These are phyloP conservation scores for Symbiotaphrina buchneri DNA, from an alignment of 495 filamentous ascomycete genomes.

Conservation along the genomic window DNA sequence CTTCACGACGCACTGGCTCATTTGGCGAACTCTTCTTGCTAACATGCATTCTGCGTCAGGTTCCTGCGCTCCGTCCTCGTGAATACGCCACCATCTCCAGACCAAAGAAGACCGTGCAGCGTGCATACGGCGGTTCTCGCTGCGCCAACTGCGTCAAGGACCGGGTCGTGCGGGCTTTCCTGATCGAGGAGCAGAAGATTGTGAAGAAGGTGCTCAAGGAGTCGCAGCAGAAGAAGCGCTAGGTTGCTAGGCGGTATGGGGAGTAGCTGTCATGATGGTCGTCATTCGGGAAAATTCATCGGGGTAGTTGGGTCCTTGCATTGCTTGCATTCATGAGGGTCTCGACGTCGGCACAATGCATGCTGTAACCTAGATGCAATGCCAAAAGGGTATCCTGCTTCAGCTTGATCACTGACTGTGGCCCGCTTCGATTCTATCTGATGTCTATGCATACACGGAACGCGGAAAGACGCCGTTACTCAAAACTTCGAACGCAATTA, in stretches of 20 bases:
- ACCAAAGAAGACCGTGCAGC: constrained; percentile 97
- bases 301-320: too few relatives aligned
- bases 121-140: constrained; percentile 92
- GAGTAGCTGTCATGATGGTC: neutral
- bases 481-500: too few relatives aligned
- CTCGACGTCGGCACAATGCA: too few relatives aligned
- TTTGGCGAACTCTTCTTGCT: neutral
- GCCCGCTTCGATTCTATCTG: too few relatives aligned
- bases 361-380: too few relatives aligned
- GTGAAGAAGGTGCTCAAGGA: constrained; percentile 99
- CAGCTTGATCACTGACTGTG: too few relatives aligned
- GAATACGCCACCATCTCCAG: constrained; percentile 90
- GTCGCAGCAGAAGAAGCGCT: constrained; percentile 64
- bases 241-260: constrained; percentile 6
- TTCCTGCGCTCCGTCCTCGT: constrained; percentile 90
- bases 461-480: too few relatives aligned
- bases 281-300: neutral
- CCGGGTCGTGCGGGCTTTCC: constrained; percentile 85
- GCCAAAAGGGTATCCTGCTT: too few relatives aligned
- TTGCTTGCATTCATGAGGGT: too few relatives aligned
- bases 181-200: constrained; percentile 99
- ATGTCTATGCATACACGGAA: too few relatives aligned
- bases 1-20: neutral
- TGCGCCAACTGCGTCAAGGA: constrained; percentile 98
- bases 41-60: constrained; percentile 21